Base-by-base conservation (phyloP, 2,329 filamentous ascomycete species). In the Aspergillus pseudoglaucus region DNA sequence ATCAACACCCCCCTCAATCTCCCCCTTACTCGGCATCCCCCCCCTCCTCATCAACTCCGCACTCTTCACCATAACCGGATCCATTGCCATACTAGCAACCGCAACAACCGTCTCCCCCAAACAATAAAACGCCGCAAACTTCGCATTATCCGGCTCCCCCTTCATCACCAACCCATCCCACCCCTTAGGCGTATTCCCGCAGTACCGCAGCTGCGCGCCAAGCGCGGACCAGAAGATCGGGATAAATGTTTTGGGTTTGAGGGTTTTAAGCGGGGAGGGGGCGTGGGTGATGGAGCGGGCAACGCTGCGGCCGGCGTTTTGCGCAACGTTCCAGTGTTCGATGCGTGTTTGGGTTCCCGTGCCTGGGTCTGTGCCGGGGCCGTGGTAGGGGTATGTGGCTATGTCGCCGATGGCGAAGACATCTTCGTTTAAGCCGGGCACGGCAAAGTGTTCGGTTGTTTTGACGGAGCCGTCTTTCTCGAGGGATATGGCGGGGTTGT, bases 281-380 rank as follows among this genome's bases (percentile, higher is more conserved):
- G 50, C 56, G 59, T 85, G 76, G 56, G 83, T 79, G 61, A 98
- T 95, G 59, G 87, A 81, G 45, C 77, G 76, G 1, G 90, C 93
- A 1, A 86, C 91, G 20, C 80, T 78, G 39, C 91, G 87, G 2
- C 93, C 93, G 1, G 88, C 78, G 62, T 97, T 96, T 64, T 97
- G 93, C 4, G 93, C 93, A 2, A 98, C 93, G 69, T 96, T 91
- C 93, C 93, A 98, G 67, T 98, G 93, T 75, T 98, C 93, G 63
- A 97, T 96, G 53, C 93, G 85, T 1, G 86, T 81, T 15, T 79
- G 77, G 40, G 77, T 77, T 53, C 87, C 88, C 4, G 51, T 56
- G 1, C 50, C 54, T n/a, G 60, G 55, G 14, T 85, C 78, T 22
- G 88, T 85, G 20, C 88, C 90, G 0, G 93, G 93, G 1, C 93